Evolutionary conservation across 192 early-diverging fungal genomes (phyloP).

Genomic region (Podila clonocystis): DNA sequence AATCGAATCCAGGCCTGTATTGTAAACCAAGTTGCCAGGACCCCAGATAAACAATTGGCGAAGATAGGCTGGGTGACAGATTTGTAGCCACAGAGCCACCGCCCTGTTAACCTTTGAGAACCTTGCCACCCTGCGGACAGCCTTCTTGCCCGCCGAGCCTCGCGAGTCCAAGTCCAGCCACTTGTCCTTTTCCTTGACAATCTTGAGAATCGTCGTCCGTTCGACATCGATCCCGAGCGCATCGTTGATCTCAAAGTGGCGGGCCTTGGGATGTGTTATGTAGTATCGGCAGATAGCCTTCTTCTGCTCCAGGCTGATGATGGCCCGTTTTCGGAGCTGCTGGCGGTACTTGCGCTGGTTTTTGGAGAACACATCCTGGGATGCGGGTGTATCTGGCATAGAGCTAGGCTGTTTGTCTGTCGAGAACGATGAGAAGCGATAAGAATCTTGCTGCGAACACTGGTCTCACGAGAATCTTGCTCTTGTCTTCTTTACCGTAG

Average conservation of each 20-base stretch:
- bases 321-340: background rate
- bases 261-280: background rate
- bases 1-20: background rate
- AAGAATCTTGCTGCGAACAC: no score
- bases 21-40: background rate
- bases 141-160: background rate
- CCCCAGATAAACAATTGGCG: background rate
- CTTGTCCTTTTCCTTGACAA: background rate
- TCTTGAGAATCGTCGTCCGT: conserved; percentile 1
- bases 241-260: background rate
- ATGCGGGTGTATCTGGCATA: no score
- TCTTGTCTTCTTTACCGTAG: no score
- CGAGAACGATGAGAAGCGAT: no score
- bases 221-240: background rate
- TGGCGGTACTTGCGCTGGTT: background rate
- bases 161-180: conserved; percentile 2
- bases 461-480: no score
- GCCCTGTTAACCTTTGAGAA: conserved; percentile 1
- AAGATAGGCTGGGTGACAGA: background rate
- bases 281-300: background rate
- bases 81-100: background rate
- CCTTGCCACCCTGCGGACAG: background rate
- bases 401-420: no score
- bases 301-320: background rate
- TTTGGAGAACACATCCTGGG: no score